phyloP scores from a whole-genome alignment of 1,139 yeast genomes.

The Pneumocystis jirovecii region DNA sequence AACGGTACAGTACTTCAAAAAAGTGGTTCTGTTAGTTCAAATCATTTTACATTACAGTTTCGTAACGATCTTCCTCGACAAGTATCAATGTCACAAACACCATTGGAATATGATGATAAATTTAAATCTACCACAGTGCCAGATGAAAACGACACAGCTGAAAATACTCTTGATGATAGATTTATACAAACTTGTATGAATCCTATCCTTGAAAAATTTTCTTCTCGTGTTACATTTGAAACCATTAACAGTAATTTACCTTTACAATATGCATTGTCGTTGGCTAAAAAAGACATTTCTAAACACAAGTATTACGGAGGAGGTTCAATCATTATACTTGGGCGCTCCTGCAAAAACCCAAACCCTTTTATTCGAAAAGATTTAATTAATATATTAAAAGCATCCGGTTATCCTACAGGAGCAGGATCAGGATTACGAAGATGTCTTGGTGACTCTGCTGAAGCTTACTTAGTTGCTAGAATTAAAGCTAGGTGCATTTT shows the following conservation, averaged over 20 bases:
- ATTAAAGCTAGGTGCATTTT: not conserved
- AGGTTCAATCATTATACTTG: not conserved
- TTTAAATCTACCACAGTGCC: not conserved
- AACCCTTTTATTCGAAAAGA: not conserved
- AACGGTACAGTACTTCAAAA: not conserved
- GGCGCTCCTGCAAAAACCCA: not conserved
- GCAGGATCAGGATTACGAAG: not conserved
- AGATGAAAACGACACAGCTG: not conserved
- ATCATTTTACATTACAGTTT: not conserved
- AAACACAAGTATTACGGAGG: not conserved
- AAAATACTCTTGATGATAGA: not conserved
- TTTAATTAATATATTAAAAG: not conserved
- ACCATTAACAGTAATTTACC: not conserved
- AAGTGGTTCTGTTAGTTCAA: not conserved
- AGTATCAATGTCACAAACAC: not conserved
- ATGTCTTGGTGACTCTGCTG: not conserved
- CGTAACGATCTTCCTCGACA: not conserved
- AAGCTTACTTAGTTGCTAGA: not conserved
- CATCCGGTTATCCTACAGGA: not conserved
- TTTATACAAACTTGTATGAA: not conserved
- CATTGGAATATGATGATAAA: not conserved
- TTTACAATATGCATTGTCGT: not conserved
- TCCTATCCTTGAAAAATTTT: not conserved
- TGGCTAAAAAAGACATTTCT: not conserved
- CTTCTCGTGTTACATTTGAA: not conserved